Evolutionary conservation across 768 basidiomycete genomes (phyloP).

Genomic region (Boletellus emodensis): DNA sequence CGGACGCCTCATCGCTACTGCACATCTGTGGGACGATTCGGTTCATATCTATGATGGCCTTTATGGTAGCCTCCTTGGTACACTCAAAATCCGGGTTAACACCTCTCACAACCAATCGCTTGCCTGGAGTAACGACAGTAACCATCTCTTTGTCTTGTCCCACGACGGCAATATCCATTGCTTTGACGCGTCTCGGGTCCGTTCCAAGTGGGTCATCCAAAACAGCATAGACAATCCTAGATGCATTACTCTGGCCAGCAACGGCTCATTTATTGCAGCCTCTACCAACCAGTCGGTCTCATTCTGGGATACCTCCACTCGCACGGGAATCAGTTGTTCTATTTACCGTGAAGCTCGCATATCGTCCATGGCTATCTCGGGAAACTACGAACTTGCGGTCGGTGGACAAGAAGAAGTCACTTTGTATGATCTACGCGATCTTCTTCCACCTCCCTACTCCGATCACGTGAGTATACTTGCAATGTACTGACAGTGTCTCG

Average conservation of each 20-base stretch:
- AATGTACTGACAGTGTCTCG: no score
- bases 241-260: not conserved
- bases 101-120: not conserved
- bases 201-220: constrained; percentile 1
- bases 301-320: not conserved
- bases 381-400: not conserved
- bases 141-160: not conserved
- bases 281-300: not conserved
- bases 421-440: not conserved
- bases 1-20: no score
- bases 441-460: not conserved
- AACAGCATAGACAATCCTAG: no score
- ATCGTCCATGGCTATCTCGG: not conserved
- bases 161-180: not conserved
- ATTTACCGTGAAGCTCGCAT: not conserved
- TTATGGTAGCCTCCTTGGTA: not conserved
- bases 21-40: no score
- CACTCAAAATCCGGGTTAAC: not conserved
- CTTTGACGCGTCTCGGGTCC: not conserved
- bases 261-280: constrained; percentile 1
- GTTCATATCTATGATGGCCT: not conserved
- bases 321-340: not conserved
- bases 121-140: not conserved
- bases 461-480: no score
- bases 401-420: not conserved